A percentile compares a stretch with the other conserved stretches of the same genome.
phyloP scores from a whole-genome alignment of 176 grass and related monocot genomes.

The Triticum dicoccoides region DNA sequence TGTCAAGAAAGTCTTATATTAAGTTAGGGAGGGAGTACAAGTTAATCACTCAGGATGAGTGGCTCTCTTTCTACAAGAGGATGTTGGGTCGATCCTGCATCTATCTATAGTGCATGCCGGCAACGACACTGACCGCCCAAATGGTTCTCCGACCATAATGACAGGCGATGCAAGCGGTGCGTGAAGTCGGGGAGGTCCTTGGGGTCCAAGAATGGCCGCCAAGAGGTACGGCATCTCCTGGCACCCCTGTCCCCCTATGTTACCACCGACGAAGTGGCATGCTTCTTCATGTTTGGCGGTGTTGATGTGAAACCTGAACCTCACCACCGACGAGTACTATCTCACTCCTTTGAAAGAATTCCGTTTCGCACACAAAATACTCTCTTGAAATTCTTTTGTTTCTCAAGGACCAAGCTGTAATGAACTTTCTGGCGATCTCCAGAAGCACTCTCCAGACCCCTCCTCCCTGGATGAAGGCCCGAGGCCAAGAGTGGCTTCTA shows the following conservation, averaged over 20 bases:
- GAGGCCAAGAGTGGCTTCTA: neutral
- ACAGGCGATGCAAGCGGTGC: neutral
- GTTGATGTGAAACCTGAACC: neutral
- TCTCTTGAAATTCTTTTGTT: no score
- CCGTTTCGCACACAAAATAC: neutral
- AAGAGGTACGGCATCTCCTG: neutral
- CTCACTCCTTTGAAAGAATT: no score
- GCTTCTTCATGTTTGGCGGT: neutral
- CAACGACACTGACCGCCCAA: neutral
- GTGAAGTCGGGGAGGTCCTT: no score
- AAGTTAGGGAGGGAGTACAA: no score
- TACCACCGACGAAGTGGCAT: neutral
- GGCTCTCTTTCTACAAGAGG: no score
- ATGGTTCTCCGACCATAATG: neutral
- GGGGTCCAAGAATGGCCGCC: neutral
- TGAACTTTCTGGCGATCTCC: neutral
- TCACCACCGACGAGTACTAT: no score
- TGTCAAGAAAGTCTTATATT: no score
- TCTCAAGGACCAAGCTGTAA: no score
- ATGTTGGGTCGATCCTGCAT: neutral
- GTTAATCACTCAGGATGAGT: no score
- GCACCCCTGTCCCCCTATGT: neutral
- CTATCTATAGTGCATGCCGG: neutral
- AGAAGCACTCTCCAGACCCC: neutral
- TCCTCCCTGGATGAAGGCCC: neutral